These are phyloP conservation scores for Lactarius trivialis DNA, from an alignment of 768 basidiomycete genomes.

Conservation along the genomic window DNA sequence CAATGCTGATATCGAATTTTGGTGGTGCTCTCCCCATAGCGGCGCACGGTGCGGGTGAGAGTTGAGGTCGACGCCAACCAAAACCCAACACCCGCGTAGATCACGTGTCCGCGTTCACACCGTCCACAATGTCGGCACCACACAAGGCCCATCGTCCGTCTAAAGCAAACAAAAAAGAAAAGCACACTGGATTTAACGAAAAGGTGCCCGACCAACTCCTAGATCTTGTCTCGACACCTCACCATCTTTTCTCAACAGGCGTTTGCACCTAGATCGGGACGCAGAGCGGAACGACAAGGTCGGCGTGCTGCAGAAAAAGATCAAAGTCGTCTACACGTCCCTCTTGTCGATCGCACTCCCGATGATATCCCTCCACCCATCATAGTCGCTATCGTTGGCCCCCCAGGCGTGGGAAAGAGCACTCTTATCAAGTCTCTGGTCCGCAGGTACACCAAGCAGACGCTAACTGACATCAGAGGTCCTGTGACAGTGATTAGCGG, in stretches of 20 bases:
- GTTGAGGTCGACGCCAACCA: not conserved
- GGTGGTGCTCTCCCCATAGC: constrained; percentile 13
- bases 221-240: constrained; percentile 2
- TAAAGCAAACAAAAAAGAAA: constrained; percentile 73
- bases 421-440: constrained; percentile 90
- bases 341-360: constrained; percentile 90
- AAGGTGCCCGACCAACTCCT: constrained; percentile 49
- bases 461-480: constrained; percentile 80
- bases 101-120: constrained; percentile 17
- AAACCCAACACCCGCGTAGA: constrained; percentile 11
- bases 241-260: constrained; percentile 45
- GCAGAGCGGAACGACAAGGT: constrained; percentile 82
- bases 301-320: constrained; percentile 88
- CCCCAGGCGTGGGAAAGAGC: constrained; percentile 94
- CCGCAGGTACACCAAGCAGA: constrained; percentile 89
- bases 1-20: constrained; percentile 46
- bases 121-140: constrained; percentile 36
- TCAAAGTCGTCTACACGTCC: constrained; percentile 93
- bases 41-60: not conserved
- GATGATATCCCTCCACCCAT: constrained; percentile 89
- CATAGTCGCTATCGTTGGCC: constrained; percentile 91
- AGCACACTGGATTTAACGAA: constrained; percentile 78
- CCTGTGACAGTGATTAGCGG: constrained; percentile 94
- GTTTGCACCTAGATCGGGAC: constrained; percentile 88
- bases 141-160: constrained; percentile 82